A percentile compares a stretch with the other conserved stretches of the same genome.
Evolutionary conservation across 805 yeast species (phyloP).

Genomic region (Naumovozyma castellii): DNA sequence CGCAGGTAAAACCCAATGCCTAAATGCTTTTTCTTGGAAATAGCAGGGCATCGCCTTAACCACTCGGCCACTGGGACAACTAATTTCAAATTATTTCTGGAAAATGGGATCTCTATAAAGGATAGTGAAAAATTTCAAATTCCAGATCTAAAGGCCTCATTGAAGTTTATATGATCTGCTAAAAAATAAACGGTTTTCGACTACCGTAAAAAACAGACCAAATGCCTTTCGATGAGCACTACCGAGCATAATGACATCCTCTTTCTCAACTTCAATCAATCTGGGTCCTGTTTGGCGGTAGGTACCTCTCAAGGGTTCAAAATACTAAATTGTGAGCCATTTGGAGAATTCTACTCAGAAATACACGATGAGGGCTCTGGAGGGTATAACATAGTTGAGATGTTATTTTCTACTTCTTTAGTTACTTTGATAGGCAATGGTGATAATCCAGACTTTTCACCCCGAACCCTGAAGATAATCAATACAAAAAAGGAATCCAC

Average conservation of each 20-base stretch:
- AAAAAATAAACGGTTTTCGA: too few species aligned
- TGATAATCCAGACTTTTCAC: constrained; percentile 56
- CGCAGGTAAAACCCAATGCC: constrained; percentile 91
- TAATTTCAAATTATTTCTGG: too few species aligned
- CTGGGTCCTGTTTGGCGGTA: constrained; percentile 59
- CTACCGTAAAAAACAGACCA: too few species aligned
- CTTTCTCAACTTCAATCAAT: constrained; percentile 64
- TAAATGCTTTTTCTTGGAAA: constrained; percentile 38
- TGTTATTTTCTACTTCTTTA: constrained; percentile 67
- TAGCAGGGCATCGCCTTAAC: constrained; percentile 92
- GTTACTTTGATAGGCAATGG: constrained; percentile 68
- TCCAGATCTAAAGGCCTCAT: too few species aligned
- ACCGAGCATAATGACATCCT: constrained; percentile 16
- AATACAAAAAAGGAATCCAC: constrained; percentile 58
- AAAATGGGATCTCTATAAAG: too few species aligned
- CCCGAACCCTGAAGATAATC: constrained; percentile 72
- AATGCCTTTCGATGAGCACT: too few species aligned
- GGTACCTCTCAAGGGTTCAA: constrained; percentile 56
- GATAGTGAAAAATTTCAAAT: too few species aligned
- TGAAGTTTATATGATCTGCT: too few species aligned
- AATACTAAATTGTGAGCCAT: constrained; percentile 62
- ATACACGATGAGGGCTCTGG: constrained; percentile 26
- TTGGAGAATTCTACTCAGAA: constrained; percentile 43
- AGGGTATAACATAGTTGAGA: constrained; percentile 59
- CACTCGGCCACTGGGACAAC: constrained; percentile 79